Evolutionary conservation across 2,329 filamentous ascomycete genomes (phyloP).

Genomic region (Gaeumannomyces tritici): DNA sequence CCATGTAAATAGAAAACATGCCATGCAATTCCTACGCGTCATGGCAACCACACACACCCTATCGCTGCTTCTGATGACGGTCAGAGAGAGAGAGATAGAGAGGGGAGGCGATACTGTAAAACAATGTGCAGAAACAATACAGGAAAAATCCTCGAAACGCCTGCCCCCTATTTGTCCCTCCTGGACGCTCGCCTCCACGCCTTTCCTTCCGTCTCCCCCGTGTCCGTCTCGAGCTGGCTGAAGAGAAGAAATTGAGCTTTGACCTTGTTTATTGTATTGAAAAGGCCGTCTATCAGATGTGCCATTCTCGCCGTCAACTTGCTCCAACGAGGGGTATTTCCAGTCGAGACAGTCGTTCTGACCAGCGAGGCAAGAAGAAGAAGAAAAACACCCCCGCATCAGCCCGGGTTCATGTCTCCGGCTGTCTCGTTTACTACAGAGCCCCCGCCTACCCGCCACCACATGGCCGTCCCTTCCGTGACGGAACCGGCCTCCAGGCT

Average conservation of each 20-base stretch:
- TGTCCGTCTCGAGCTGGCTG: not conserved
- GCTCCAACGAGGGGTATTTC: not conserved
- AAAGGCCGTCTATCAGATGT: not conserved
- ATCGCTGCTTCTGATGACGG: conserved; percentile 8
- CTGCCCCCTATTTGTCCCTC: not conserved
- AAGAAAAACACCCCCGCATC: too few relatives aligned
- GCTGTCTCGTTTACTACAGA: not conserved
- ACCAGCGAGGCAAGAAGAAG: not conserved
- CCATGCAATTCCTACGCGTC: not conserved
- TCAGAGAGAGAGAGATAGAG: not conserved
- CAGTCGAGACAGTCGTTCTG: not conserved
- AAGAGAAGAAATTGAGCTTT: too few relatives aligned
- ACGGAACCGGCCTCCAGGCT: not conserved
- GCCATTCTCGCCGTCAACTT: not conserved
- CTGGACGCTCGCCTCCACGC: not conserved
- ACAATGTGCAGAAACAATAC: not conserved
- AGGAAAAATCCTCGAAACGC: not conserved
- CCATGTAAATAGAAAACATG: not conserved
- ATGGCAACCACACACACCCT: not conserved
- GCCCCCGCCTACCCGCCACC: not conserved
- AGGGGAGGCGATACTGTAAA: not conserved
- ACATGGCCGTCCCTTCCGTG: not conserved
- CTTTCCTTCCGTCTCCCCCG: not conserved
- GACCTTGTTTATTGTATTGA: not conserved
- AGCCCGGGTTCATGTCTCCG: not conserved